Base-by-base conservation (phyloP, 495 filamentous ascomycete species). In the Daldinia grandis region DNA sequence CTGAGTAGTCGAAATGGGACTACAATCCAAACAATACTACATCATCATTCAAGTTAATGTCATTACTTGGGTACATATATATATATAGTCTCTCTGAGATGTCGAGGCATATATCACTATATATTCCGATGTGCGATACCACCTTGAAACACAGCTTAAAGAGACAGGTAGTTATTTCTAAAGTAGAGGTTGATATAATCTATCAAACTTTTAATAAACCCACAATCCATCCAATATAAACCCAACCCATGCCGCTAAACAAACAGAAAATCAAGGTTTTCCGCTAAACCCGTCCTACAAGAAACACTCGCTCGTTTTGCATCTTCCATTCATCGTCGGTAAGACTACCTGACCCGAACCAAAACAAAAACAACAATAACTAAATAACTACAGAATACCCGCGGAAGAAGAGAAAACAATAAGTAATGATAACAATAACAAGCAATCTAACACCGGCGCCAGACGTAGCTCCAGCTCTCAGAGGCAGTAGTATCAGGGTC, bases 401-500 rank as follows among this genome's bases (percentile, higher is more conserved):
- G n/a, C n/a, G n/a, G 19, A 57, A 33, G 12, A 57, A 37, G 9
- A 37, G 17, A 44, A 19, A 10, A 57, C 49, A 68, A 44, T 1
- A 50, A 15, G 17, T 4, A 30, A 19, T 15, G 14, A 12, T 27
- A 19, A 17, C 14, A 69, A 35, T 27, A 17, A n/a, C 14, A 35
- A 14, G 3, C 12, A 35, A 38, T 37, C 69, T 76, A 83, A 66
- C 81, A 83, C 61, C 73, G 67, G 40, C 81, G 68, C 81, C 81
- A 83, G 63, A 82, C 77, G 25, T 82, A 75, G 21, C 76, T 75
- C 81, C 78, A 82, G 58, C 68, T 79, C 74, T 83, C 80, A 1
- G 73, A 69, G 7, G 72, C 58, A 7, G 73, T 55, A 3, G 64
- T 69, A 53, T 74, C 58, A 15, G 68, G 66, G 53, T 73, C 58